These are phyloP conservation scores for Bjerkandera adusta DNA, from an alignment of 1,284 basidiomycete species.

Conservation along the genomic window DNA sequence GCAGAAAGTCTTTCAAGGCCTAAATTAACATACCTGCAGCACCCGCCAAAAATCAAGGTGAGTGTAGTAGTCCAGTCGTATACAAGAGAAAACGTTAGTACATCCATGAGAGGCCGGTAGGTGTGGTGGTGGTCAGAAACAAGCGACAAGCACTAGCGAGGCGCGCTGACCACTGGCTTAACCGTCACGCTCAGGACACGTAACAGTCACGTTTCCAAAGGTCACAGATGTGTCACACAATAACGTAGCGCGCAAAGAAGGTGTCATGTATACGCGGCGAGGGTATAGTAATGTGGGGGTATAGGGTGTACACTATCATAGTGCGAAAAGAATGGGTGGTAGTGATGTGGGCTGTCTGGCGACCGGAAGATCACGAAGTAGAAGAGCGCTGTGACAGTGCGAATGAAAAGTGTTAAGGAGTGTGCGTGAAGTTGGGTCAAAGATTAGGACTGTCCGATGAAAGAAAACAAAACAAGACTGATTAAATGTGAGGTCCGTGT, in stretches of 20 bases:
- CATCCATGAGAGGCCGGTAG: slow-evolving; percentile 5
- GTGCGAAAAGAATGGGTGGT: slow-evolving; percentile 5
- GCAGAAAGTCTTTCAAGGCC: too few species aligned
- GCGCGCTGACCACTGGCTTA: too few species aligned
- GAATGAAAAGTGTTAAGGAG: slow-evolving; percentile 15
- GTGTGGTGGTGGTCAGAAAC: slow-evolving; percentile 1
- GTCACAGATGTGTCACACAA: neutral
- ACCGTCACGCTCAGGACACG: slow-evolving; percentile 2
- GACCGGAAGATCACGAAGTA: neutral
- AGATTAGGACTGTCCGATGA: slow-evolving; percentile 24
- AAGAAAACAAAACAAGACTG: slow-evolving; percentile 10
- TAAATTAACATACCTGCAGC: slow-evolving; percentile 50
- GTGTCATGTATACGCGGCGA: neutral
- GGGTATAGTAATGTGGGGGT: slow-evolving; percentile 2
- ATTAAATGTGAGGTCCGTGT: slow-evolving; percentile 11
- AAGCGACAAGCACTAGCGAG: too few species aligned
- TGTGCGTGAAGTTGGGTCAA: slow-evolving; percentile 16
- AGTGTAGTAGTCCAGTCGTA: slow-evolving; percentile 45
- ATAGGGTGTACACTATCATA: slow-evolving; percentile 7
- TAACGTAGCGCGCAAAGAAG: neutral
- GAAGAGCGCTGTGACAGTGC: slow-evolving; percentile 10
- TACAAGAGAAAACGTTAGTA: slow-evolving; percentile 22
- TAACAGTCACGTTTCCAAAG: slow-evolving; percentile 2
- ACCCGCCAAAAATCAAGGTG: slow-evolving; percentile 53
- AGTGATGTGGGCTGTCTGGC: slow-evolving; percentile 10